These are phyloP conservation scores for Serendipita sp. DNA, from an alignment of 768 basidiomycete species.

Conservation along the genomic window DNA sequence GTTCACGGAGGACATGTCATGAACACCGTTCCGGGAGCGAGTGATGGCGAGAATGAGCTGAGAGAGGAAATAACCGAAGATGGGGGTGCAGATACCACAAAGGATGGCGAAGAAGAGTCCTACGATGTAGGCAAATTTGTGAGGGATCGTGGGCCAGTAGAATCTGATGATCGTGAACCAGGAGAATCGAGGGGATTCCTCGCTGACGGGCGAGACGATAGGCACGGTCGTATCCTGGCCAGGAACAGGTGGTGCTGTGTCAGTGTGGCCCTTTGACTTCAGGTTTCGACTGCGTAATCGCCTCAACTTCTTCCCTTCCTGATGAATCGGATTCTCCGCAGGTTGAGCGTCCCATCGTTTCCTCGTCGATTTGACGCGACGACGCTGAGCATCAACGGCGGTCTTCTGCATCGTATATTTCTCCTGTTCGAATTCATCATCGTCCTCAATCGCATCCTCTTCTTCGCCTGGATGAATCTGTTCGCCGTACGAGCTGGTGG, in stretches of 20 bases:
- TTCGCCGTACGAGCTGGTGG: constrained; percentile 25
- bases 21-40: constrained; percentile 32
- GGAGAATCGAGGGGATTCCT: constrained; percentile 12
- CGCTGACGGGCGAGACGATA: background rate
- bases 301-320: background rate
- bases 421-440: constrained; percentile 15
- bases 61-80: constrained; percentile 85
- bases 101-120: constrained; percentile 55
- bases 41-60: constrained; percentile 64
- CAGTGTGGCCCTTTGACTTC: background rate
- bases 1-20: constrained; percentile 46
- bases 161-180: constrained; percentile 36
- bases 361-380: constrained; percentile 8
- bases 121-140: constrained; percentile 51
- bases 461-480: constrained; percentile 31
- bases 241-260: no score
- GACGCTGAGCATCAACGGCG: constrained; percentile 22
- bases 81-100: constrained; percentile 73
- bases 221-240: background rate
- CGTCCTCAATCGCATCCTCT: constrained; percentile 15
- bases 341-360: background rate
- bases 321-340: background rate
- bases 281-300: background rate
- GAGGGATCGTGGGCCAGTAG: constrained; percentile 56
- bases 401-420: constrained; percentile 24